Evolutionary conservation across 2,329 filamentous ascomycete species (phyloP).

Genomic region (Penicillium palitans): DNA sequence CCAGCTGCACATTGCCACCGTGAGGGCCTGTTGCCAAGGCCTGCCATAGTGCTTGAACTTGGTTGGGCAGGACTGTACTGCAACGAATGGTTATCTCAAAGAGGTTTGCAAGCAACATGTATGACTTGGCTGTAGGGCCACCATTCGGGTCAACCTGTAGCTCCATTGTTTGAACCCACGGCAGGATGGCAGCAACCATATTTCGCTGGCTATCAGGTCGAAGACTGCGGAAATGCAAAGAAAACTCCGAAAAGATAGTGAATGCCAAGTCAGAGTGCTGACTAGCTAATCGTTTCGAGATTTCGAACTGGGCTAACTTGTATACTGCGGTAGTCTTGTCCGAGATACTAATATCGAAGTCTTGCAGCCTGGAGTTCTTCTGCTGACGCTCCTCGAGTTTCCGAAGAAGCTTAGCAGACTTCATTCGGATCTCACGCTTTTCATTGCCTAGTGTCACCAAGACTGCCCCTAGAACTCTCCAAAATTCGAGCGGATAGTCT

Average conservation of each 20-base stretch:
- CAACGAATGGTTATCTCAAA: conserved; percentile 96
- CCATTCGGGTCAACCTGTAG: conserved; percentile 89
- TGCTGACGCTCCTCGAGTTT: conserved; percentile 79
- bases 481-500: conserved; percentile 83
- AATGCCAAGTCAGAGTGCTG: conserved; percentile 89
- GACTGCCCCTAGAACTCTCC: conserved; percentile 84
- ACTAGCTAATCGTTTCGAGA: conserved; percentile 83
- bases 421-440: conserved; percentile 82
- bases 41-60: conserved; percentile 97
- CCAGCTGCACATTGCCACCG: conserved; percentile 87
- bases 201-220: conserved; percentile 83
- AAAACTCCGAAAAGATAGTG: conserved; percentile 93
- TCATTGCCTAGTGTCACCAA: conserved; percentile 92
- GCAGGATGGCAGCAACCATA: conserved; percentile 88
- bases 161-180: conserved; percentile 95
- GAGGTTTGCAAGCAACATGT: conserved; percentile 90
- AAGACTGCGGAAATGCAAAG: conserved; percentile 85
- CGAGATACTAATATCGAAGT: conserved; percentile 97
- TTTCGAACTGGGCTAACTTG: conserved; percentile 95
- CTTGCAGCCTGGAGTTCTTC: conserved; percentile 86
- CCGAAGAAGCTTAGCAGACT: conserved; percentile 78
- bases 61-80: conserved; percentile 84
- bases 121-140: conserved; percentile 84
- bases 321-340: conserved; percentile 99
- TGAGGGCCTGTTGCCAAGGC: conserved; percentile 90